These are phyloP conservation scores for Bassia scoparia DNA, from an alignment of 148 eudicot species.

Conservation along the genomic window DNA sequence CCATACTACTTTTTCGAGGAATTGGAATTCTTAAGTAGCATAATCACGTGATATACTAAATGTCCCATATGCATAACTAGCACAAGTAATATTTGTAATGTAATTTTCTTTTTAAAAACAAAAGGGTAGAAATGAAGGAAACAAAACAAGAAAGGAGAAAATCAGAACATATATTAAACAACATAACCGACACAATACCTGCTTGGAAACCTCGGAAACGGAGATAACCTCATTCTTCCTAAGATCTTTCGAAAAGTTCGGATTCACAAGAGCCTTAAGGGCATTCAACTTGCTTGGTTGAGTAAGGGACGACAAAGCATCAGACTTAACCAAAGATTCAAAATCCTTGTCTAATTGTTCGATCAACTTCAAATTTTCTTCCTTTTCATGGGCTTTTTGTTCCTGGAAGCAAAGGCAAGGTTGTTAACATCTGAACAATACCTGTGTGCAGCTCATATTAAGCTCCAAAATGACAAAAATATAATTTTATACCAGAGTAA, in stretches of 20 bases:
- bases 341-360: conserved; percentile 80
- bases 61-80: not conserved
- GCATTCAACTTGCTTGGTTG: conserved; percentile 72
- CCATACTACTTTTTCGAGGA: not conserved
- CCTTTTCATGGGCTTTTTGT: conserved; percentile 77
- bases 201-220: conserved; percentile 34
- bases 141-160: not conserved
- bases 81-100: not conserved
- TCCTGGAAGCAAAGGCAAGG: conserved; percentile 44
- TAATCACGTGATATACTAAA: not conserved
- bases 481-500: not conserved
- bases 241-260: conserved; percentile 38
- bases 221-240: conserved; percentile 35
- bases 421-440: not conserved
- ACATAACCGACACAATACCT: conserved; percentile 32
- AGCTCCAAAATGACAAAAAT: not conserved
- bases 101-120: not conserved
- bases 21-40: not conserved
- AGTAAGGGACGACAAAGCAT: conserved; percentile 60
- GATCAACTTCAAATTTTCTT: conserved; percentile 68
- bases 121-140: not conserved
- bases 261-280: conserved; percentile 65
- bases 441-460: not conserved
- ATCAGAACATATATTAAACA: not conserved
- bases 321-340: conserved; percentile 63